Percentiles rank a stretch among this genome's conserved stretches.
These are phyloP conservation scores for Chlamydomonas schloesseri DNA, from an alignment of 139 green algal species.

Conservation along the genomic window DNA sequence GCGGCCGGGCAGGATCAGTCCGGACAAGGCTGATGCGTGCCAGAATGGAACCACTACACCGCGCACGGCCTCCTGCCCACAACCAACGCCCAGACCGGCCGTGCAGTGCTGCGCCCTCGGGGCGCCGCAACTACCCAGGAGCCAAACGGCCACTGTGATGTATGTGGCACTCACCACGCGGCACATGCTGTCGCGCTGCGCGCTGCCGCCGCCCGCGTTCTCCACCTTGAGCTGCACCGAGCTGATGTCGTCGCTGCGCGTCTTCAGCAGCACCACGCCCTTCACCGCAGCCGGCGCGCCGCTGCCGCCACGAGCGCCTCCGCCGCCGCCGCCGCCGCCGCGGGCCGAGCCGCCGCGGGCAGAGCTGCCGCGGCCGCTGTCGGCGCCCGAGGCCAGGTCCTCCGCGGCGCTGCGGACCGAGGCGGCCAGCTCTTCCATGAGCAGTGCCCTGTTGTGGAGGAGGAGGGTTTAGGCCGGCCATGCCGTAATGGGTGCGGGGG, in stretches of 20 bases:
- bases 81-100: no score
- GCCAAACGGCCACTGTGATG: no score
- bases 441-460: conserved; percentile 21
- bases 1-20: no score
- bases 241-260: conserved; percentile 44
- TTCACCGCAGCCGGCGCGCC: background rate
- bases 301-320: background rate
- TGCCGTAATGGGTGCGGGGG: no score
- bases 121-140: no score
- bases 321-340: background rate
- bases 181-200: background rate
- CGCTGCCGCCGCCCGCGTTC: background rate
- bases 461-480: no score
- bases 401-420: conserved; percentile 56
- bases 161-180: background rate
- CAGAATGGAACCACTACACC: no score
- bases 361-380: background rate
- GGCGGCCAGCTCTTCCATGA: conserved; percentile 72
- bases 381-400: conserved; percentile 20
- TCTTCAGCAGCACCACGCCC: conserved; percentile 2
- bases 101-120: no score
- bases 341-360: background rate
- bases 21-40: no score
- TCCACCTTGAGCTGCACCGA: conserved; percentile 39
- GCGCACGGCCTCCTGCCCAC: no score